Evolutionary conservation across 2,329 filamentous ascomycete species (phyloP), one percentile per base, ranked within the genome.

Genomic region (Talaromyces sp.): DNA sequence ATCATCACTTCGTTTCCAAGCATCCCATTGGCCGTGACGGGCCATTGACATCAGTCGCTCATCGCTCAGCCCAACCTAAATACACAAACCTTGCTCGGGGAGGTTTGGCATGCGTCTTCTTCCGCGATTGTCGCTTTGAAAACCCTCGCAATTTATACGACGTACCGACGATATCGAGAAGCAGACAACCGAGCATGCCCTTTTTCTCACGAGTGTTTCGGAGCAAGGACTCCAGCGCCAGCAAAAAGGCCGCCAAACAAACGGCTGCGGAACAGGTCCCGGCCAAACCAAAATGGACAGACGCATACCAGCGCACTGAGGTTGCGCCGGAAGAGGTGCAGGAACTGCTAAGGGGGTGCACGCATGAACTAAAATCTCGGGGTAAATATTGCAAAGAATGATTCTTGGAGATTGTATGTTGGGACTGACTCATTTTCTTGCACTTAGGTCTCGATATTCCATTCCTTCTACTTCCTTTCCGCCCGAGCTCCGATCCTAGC

Each of bases 381-480:
- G 94, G 94, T 97, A 87, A 87, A 35, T 22, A 22, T 11, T 33
- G 22, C 10, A 16, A 52, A 10, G 11, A 57, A 24, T 57, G 63
- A 62, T 57, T 64, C 47, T 66, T 59, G 2, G 22, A 27, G 22
- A 24, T 14, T 49, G 13, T 7, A 31, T 63, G 69, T 72, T 63
- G 69, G 41, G 9, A 70, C 49, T 64, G 39, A 68, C 61, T n/a
- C n/a, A n/a, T 31, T 16, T 45, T 11, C 35, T 37, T 33, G 52
- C n/a, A 7, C 77, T 60, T 71, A 96, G 93, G 89, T 70, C 89
- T 98, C 73, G 90, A 97, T 76, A 89, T 90, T 66, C 95, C 95
- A 0, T 98, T 99, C 78, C 86, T 98, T 33, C 88, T 99, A 9
- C 86, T 99, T 3, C 95, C 95, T 13, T 99, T 97, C 80, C 90